A percentile compares a stretch with the other conserved stretches of the same genome.
phyloP scores from a whole-genome alignment of 225 moss, liverwort and hornwort genomes.

The Marchantia paleacea region DNA sequence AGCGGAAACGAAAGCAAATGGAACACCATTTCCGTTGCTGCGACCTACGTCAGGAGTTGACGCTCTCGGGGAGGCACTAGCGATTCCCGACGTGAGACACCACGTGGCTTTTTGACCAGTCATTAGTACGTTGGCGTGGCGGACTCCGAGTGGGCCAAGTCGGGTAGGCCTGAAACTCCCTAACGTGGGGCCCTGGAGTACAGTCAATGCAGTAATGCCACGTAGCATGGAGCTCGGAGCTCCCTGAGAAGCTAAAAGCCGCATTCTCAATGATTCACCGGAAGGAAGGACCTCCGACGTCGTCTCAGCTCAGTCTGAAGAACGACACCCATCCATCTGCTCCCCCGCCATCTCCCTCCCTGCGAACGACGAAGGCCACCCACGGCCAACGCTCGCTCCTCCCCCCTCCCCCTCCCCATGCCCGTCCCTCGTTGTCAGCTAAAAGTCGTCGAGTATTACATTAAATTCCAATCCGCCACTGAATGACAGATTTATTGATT shows the following conservation, averaged over 20 bases:
- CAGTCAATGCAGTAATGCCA: not conserved
- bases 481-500: not conserved
- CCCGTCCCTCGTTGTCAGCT: not conserved
- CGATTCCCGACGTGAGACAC: not conserved
- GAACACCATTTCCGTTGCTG: not conserved
- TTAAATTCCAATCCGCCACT: not conserved
- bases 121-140: not conserved
- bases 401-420: not conserved
- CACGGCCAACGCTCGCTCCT: not conserved
- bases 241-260: slow-evolving; percentile 1
- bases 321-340: not conserved
- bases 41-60: not conserved
- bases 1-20: not conserved
- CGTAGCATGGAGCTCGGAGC: not conserved
- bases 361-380: not conserved
- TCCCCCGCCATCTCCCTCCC: not conserved
- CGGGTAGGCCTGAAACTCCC: not conserved
- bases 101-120: not conserved
- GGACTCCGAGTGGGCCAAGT: not conserved
- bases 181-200: not conserved
- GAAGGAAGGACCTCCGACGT: not conserved
- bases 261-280: not conserved
- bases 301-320: not conserved
- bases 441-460: slow-evolving; percentile 1
- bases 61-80: not conserved